phyloP scores from a whole-genome alignment of 768 basidiomycete species.

The Steccherinum ochraceum region DNA sequence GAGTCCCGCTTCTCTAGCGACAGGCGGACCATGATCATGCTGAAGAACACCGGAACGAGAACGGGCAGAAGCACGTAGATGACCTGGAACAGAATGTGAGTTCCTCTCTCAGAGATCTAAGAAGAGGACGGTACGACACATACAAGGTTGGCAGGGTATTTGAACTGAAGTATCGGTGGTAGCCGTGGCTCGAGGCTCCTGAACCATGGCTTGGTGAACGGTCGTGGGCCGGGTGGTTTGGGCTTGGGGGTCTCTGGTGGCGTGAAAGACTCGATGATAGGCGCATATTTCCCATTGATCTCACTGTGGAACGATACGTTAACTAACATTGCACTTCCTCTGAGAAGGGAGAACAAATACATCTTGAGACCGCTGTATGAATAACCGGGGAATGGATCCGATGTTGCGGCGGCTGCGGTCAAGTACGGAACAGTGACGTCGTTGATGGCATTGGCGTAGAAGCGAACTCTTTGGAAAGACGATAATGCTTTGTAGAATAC shows the following conservation, averaged over 20 bases:
- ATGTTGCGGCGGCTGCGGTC: conserved; percentile 64
- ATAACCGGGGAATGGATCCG: conserved; percentile 60
- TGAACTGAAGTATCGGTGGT: conserved; percentile 51
- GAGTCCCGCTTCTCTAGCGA: conserved; percentile 53
- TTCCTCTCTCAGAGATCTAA: too few species aligned
- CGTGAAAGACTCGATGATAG: conserved; percentile 48
- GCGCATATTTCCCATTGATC: conserved; percentile 48
- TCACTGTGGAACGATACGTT: conserved; percentile 43
- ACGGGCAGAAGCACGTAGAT: conserved; percentile 55
- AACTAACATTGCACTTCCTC: neutral
- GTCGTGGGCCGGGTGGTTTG: conserved; percentile 28
- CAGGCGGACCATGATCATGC: conserved; percentile 50
- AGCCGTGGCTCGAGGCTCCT: conserved; percentile 35
- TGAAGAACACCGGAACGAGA: conserved; percentile 53
- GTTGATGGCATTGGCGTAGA: conserved; percentile 79
- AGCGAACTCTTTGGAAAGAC: conserved; percentile 58
- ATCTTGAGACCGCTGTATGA: conserved; percentile 53
- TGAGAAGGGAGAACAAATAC: conserved; percentile 30
- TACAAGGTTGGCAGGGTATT: conserved; percentile 71
- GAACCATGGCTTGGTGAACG: conserved; percentile 42
- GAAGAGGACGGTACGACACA: conserved; percentile 16
- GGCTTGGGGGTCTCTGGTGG: conserved; percentile 39
- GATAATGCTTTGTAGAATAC: conserved; percentile 71
- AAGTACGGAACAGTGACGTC: conserved; percentile 81
- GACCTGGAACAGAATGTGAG: conserved; percentile 28